phyloP scores from a whole-genome alignment of 495 filamentous ascomycete species.

The Penicillium samsonianum region DNA sequence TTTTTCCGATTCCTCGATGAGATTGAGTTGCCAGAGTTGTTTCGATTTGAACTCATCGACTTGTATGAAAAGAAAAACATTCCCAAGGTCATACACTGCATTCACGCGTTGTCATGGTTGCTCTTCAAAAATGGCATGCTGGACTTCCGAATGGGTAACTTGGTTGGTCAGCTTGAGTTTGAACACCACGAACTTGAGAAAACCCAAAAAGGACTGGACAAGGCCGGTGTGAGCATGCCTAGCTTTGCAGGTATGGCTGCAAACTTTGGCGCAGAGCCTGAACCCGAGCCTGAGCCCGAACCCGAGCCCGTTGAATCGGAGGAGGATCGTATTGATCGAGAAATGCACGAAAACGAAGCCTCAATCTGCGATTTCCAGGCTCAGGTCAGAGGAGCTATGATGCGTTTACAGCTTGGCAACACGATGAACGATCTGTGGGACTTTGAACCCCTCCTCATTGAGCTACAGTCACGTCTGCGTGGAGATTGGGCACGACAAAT shows the following conservation, averaged over 20 bases:
- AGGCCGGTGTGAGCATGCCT: conserved; percentile 91
- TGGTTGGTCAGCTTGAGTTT: conserved; percentile 96
- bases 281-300: conserved; percentile 69
- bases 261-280: conserved; percentile 83
- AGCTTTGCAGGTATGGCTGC: conserved; percentile 97
- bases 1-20: conserved; percentile 94
- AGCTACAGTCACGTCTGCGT: conserved; percentile 81
- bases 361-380: conserved; percentile 79
- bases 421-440: conserved; percentile 93
- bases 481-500: conserved; percentile 79
- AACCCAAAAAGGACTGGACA: conserved; percentile 94
- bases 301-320: conserved; percentile 77
- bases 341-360: conserved; percentile 72
- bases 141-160: conserved; percentile 95
- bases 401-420: conserved; percentile 74
- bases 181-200: conserved; percentile 96
- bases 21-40: conserved; percentile 94
- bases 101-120: conserved; percentile 95
- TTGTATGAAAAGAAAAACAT: conserved; percentile 99
- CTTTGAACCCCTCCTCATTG: conserved; percentile 71
- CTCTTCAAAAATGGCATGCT: conserved; percentile 93
- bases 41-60: conserved; percentile 96
- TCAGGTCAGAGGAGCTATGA: conserved; percentile 78
- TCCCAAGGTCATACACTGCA: conserved; percentile 98
- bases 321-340: conserved; percentile 83